Percentiles rank a stretch among this genome's conserved stretches.
Evolutionary conservation across 75 land plant genomes (phyloP).

Genomic region (Sequoiadendron giganteum): DNA sequence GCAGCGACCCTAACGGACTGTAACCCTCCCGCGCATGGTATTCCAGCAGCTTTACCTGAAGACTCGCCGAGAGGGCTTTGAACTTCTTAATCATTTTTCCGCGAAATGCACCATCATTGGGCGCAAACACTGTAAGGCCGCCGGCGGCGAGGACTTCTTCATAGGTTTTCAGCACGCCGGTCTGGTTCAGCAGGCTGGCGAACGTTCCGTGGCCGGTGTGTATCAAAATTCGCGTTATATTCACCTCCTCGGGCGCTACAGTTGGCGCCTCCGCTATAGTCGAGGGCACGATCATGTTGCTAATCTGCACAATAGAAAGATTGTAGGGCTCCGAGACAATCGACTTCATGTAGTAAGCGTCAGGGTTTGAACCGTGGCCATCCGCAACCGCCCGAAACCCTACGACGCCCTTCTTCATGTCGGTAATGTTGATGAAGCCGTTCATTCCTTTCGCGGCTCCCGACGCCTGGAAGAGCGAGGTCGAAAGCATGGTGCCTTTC

Average conservation of each 20-base stretch:
- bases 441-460: constrained; percentile 29
- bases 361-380: constrained; percentile 9
- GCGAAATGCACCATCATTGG: constrained; percentile 23
- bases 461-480: constrained; percentile 60
- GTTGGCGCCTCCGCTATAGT: constrained; percentile 14
- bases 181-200: constrained; percentile 10
- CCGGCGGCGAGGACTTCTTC: neutral
- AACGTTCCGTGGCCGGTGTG: neutral
- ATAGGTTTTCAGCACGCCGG: constrained; percentile 22
- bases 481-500: constrained; percentile 21
- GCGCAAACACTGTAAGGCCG: constrained; percentile 31
- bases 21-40: constrained; percentile 20
- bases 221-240: constrained; percentile 1
- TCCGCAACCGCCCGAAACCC: constrained; percentile 24
- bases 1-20: constrained; percentile 11
- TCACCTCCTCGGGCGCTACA: constrained; percentile 11
- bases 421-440: constrained; percentile 58
- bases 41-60: constrained; percentile 24
- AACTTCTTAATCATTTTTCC: neutral
- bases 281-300: constrained; percentile 27
- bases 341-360: constrained; percentile 15
- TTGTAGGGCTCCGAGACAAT: constrained; percentile 29
- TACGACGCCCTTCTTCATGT: constrained; percentile 7
- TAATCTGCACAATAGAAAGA: constrained; percentile 45
- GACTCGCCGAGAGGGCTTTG: neutral